Evolutionary conservation across 2,329 filamentous ascomycete genomes (phyloP).

Genomic region (Pestalotiopsis sp.): DNA sequence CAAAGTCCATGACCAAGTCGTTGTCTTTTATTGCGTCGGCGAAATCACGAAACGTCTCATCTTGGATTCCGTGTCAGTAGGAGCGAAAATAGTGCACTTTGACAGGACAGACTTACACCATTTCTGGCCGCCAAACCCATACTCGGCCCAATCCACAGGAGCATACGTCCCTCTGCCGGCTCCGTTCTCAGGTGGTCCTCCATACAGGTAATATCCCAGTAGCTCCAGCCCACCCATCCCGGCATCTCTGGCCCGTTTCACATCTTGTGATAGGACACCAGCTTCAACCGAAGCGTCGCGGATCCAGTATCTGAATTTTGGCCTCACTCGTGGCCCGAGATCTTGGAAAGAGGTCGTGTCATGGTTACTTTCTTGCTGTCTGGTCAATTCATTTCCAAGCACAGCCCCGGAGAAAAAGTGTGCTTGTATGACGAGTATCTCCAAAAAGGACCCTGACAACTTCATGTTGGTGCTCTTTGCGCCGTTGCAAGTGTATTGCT

Average conservation of each 20-base stretch:
- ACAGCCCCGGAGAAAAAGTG: neutral
- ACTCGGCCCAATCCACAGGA: neutral
- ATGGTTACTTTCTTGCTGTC: neutral
- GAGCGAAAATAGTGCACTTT: neutral
- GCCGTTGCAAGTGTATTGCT: neutral
- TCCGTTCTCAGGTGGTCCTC: neutral
- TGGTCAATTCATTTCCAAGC: neutral
- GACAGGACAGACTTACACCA: neutral
- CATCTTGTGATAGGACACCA: neutral
- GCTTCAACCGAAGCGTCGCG: neutral
- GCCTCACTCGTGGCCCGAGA: neutral
- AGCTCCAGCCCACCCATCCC: neutral
- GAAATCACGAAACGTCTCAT: neutral
- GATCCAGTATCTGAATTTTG: neutral
- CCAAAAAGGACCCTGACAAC: neutral
- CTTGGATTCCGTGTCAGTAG: neutral
- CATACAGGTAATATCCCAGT: neutral
- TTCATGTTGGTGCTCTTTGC: neutral
- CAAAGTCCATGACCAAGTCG: neutral
- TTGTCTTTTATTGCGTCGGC: neutral
- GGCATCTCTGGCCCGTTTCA: neutral
- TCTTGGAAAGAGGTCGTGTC: neutral
- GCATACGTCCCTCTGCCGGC: neutral
- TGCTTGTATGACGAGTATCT: neutral
- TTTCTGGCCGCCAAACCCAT: neutral